phyloP scores from a whole-genome alignment of 192 early-diverging fungal species.

The Phlyctochytrium arcticum region DNA sequence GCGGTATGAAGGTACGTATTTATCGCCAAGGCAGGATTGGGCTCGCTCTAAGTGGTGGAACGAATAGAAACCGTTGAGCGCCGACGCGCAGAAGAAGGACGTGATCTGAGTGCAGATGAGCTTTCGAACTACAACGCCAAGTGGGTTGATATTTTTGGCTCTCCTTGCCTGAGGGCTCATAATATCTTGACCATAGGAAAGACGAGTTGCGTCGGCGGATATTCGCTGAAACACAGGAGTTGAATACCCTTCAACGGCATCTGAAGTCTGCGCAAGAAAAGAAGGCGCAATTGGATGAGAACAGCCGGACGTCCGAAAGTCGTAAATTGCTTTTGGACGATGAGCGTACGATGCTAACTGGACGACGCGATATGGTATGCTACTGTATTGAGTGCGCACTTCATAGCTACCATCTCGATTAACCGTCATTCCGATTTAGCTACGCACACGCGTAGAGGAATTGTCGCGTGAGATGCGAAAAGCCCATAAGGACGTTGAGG shows the following conservation, averaged over 20 bases:
- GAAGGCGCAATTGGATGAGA: constrained; percentile 55
- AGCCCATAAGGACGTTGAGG: constrained; percentile 53
- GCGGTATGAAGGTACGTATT: constrained; percentile 25
- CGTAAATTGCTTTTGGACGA: constrained; percentile 48
- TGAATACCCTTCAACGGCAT: constrained; percentile 64
- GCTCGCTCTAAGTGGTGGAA: not conserved
- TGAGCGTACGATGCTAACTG: constrained; percentile 26
- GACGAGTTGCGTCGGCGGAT: constrained; percentile 67
- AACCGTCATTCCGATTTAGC: constrained; percentile 4
- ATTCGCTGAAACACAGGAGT: constrained; percentile 63
- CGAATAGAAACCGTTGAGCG: constrained; percentile 26
- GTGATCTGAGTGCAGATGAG: constrained; percentile 12
- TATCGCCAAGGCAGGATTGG: not conserved
- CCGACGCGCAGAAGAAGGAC: constrained; percentile 30
- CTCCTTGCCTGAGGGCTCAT: not conserved
- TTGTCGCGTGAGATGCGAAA: constrained; percentile 44
- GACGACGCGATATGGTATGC: constrained; percentile 26
- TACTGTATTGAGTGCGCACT: not conserved
- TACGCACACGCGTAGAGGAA: constrained; percentile 22
- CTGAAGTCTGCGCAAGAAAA: constrained; percentile 60
- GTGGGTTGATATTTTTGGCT: constrained; percentile 28
- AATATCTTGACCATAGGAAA: constrained; percentile 42
- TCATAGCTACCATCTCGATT: not conserved
- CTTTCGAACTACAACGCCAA: constrained; percentile 53
- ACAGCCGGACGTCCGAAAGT: constrained; percentile 42